Conservation (phyloP, 2,329 filamentous ascomycete species). For the Trichoderma lentiforme region DNA sequence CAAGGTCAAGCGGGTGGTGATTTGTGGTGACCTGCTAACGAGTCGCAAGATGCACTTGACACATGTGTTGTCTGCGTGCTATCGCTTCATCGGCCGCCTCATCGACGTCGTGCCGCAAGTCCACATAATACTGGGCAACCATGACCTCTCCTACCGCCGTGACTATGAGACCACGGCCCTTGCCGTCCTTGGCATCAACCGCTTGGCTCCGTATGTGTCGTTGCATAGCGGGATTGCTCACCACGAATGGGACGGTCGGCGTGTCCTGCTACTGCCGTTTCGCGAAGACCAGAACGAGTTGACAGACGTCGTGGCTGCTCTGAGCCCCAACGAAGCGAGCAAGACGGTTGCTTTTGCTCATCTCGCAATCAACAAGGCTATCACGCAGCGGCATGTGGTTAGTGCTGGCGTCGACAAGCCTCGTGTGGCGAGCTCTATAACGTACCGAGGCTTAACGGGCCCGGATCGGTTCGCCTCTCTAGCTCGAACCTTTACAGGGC, state of each 20-base stretch:
- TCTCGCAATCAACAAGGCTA: slow-evolving; percentile 25
- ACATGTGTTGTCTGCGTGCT: slow-evolving; percentile 22
- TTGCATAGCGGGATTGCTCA: slow-evolving; percentile 20
- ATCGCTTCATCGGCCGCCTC: slow-evolving; percentile 21
- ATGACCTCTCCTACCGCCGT: slow-evolving; percentile 26
- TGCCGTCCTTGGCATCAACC: slow-evolving; percentile 21
- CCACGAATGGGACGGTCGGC: slow-evolving; percentile 23
- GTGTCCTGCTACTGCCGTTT: slow-evolving; percentile 24
- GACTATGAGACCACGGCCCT: slow-evolving; percentile 26
- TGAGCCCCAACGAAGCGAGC: slow-evolving; percentile 15
- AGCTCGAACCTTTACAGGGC: slow-evolving; percentile 24
- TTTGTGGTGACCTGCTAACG: slow-evolving; percentile 26
- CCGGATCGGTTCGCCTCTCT: slow-evolving; percentile 23
- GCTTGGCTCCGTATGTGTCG: slow-evolving; percentile 20
- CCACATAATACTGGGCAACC: slow-evolving; percentile 26
- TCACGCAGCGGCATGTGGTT: slow-evolving; percentile 21
- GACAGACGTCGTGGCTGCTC: slow-evolving; percentile 19
- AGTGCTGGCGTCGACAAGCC: not conserved
- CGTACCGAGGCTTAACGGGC: slow-evolving; percentile 20
- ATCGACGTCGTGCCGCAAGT: slow-evolving; percentile 21
- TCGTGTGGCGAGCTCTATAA: not conserved
- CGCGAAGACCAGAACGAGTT: slow-evolving; percentile 24
- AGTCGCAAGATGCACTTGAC: slow-evolving; percentile 22
- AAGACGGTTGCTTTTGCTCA: slow-evolving; percentile 25
- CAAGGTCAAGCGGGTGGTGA: slow-evolving; percentile 18